Base-by-base conservation (phyloP, 1,284 basidiomycete genomes). In the Dichomitus squalens region DNA sequence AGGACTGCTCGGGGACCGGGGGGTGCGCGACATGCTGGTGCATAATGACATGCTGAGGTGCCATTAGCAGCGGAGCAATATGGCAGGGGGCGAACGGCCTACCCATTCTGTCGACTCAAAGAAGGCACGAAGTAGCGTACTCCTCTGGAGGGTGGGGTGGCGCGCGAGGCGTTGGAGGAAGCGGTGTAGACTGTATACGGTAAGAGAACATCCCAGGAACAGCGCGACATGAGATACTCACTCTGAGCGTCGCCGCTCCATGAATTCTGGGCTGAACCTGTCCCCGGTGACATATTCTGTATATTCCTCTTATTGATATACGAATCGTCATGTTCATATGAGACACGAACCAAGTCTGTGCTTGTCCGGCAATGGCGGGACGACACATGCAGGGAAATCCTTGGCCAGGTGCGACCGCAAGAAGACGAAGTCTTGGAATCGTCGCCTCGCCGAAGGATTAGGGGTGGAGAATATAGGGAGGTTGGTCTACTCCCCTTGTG, bases 51-150 rank as follows among this genome's bases (percentile, higher is more conserved):
- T 93, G 90, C 93, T 96, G 65, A 40, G 48, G 50, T 31, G 57
- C 52, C n/a, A 25, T 35, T 49, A 53, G 53, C 52, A 43, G 59
- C 25, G 63, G 56, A 46, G 40, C 43, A 40, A 35, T 50, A 23
- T 49, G 27, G 5, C n/a, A 14, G 34, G 40, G 36, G 11, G 29
- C 46, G 21, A 34, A 49, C 14, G 16, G 70, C 85, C 59, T 70
- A 96, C 95, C 96, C 96, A 99, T 93, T 99, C 96, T 38, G 91
- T 91, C 11, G 95, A 97, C 71, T 95, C 93, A 55, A 99, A 87
- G 75, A 99, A 99, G 47, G 92, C 92, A 21, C 92, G 86, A 20
- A 97, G 81, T 18, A 98, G 84, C 16, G 90, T 91, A 59, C 92
- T 93, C 40, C 96, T 82, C 70, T 97, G 95, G n/a, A 99, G 78